Conservation (phyloP, 805 yeast species). For the Saturnispora quitensis region DNA sequence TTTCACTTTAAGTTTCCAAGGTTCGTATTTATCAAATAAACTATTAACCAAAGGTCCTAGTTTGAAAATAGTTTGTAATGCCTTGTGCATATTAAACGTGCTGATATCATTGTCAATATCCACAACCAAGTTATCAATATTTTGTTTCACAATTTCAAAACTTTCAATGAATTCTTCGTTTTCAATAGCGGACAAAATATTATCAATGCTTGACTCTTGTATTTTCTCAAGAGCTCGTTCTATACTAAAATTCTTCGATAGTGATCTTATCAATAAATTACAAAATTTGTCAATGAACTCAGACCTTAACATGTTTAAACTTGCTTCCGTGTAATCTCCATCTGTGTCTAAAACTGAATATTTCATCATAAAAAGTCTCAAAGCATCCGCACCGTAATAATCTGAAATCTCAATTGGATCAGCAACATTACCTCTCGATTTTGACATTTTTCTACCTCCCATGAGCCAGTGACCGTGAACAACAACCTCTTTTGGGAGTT, state of each 20-base stretch:
- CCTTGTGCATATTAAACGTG: conserved; percentile 44
- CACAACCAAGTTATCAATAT: conserved; percentile 29
- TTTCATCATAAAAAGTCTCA: conserved; percentile 68
- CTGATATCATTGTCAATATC: conserved; percentile 36
- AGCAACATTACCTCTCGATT: conserved; percentile 85
- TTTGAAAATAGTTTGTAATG: conserved; percentile 51
- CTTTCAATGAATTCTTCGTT: conserved; percentile 13
- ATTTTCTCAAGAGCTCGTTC: conserved; percentile 32
- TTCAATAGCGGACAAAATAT: conserved; percentile 13
- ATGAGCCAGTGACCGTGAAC: conserved; percentile 95
- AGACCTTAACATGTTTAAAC: conserved; percentile 44
- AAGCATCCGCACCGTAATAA: conserved; percentile 59
- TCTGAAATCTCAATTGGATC: conserved; percentile 68
- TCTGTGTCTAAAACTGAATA: conserved; percentile 70
- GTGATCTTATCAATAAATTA: conserved; percentile 64
- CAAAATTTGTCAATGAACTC: conserved; percentile 76
- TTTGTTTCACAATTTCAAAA: conserved; percentile 22
- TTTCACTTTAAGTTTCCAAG: conserved; percentile 52
- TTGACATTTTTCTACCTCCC: conserved; percentile 89
- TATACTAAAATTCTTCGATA: conserved; percentile 61
- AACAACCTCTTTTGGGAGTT: conserved; percentile 61
- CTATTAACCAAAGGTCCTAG: conserved; percentile 52
- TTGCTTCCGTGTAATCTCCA: conserved; percentile 63
- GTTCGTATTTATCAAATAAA: conserved; percentile 59
- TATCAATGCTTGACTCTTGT: conserved; percentile 20